Percentiles rank a stretch among this genome's conserved stretches.
Conservation (phyloP, 208 protist species). For the Acanthamoeba triangularis region DNA sequence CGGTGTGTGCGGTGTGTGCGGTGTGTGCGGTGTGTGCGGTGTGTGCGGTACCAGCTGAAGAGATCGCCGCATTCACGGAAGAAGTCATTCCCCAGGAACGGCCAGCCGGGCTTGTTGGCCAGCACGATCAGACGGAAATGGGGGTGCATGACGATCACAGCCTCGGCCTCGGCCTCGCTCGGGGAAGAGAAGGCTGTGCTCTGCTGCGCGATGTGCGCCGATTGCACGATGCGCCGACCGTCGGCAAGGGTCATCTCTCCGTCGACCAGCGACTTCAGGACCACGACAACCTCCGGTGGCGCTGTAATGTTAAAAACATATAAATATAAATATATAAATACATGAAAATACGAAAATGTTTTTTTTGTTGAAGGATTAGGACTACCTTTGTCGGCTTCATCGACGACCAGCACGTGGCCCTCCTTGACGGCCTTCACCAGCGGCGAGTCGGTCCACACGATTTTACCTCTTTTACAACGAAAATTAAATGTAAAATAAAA, state of each 20-base stretch:
- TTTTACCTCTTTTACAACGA: constrained; percentile 89
- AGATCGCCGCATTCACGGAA: constrained; percentile 95
- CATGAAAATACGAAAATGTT: background rate
- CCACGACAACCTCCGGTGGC: constrained; percentile 92
- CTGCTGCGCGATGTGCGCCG: background rate
- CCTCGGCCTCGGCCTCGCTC: no score
- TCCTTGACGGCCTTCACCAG: constrained; percentile 95
- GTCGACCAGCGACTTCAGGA: constrained; percentile 90
- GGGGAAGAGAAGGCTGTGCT: no score
- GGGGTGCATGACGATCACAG: constrained; percentile 81
- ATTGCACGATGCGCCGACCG: constrained; percentile 79
- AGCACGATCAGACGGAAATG: constrained; percentile 88
- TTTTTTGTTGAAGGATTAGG: background rate
- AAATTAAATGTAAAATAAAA: background rate
- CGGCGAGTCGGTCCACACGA: constrained; percentile 95
- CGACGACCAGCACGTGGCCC: constrained; percentile 95
- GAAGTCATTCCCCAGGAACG: constrained; percentile 94
- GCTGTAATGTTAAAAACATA: constrained; percentile 78
- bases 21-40: no score
- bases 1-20: background rate
- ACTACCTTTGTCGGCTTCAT: constrained; percentile 96
- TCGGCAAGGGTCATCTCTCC: constrained; percentile 89
- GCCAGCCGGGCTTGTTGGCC: constrained; percentile 82
- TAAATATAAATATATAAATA: background rate
- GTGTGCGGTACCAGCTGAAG: constrained; percentile 88